Base-by-base conservation (phyloP, 176 grass and related monocot species). In the Pontederia paniculata region DNA sequence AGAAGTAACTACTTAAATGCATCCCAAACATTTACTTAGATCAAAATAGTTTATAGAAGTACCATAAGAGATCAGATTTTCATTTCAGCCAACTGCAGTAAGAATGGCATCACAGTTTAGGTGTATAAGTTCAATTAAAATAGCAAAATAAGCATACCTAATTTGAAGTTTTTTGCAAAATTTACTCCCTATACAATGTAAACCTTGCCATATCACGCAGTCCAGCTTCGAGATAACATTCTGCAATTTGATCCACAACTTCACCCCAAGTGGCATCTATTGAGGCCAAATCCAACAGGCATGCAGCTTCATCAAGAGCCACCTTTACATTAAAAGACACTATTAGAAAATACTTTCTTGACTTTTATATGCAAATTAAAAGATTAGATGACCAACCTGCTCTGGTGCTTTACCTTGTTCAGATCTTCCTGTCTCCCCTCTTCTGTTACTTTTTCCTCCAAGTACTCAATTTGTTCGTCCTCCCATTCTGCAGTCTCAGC, bases 381-480 rank as follows among this genome's bases (percentile, higher is more conserved):
- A 23, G n/a, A 6, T 31, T 53, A 31, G 12, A 16, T 20, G 42
- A 54, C 2, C 1, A 12, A 89, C 91, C 77, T 97, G 91, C 62
- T 90, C 82, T 44, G 86, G 86, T 65, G 79, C 82, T 79, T 97
- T 97, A 43, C 91, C 81, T 88, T 97, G 72, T 87, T 89, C 45
- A 97, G 59, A 69, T 97, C 91, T 21, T 89, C 83, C 10, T 62
- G 74, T 47, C 80, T 90, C 28, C 86, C 86, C 57, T 90, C 82
- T 66, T 90, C 83, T 0, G 72, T 77, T 10, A 97, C 77, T 67
- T 97, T 97, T 45, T 97, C 93, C 57, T 84, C 73, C 65, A 90
- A 79, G 58, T 88, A 97, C 54, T 97, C 86, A 8, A 97, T 87
- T 46, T 97, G 93, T 73, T 97, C 91, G 63, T 97, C 93, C 67